Percentiles rank a stretch among this genome's conserved stretches.
phyloP scores from a whole-genome alignment of 2,329 filamentous ascomycete genomes.

The Hypoxylon sp. region DNA sequence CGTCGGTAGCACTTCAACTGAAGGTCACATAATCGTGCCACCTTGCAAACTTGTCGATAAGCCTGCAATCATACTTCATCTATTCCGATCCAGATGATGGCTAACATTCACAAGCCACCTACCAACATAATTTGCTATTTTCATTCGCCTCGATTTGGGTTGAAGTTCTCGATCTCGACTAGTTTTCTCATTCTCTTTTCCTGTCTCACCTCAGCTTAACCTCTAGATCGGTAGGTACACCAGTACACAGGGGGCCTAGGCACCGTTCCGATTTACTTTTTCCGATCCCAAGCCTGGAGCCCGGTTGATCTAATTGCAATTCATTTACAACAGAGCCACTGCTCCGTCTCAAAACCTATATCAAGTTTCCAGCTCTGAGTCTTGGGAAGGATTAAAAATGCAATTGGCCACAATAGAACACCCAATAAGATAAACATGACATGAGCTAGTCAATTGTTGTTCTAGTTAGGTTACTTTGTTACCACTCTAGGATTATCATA shows the following conservation, averaged over 20 bases:
- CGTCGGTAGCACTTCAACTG: conserved; percentile 39
- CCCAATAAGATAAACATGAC: neutral
- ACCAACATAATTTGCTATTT: conserved; percentile 18
- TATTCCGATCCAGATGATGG: conserved; percentile 11
- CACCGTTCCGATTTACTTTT: neutral
- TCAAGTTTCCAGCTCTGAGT: neutral
- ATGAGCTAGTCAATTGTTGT: neutral
- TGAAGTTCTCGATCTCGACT: neutral
- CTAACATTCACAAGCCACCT: conserved; percentile 1
- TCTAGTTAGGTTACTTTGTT: neutral
- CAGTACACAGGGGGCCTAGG: neutral
- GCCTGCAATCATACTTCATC: conserved; percentile 9
- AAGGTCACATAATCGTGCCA: conserved; percentile 32
- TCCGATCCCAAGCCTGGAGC: neutral
- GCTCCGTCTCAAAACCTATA: neutral
- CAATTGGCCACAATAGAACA: neutral
- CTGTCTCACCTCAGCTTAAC: neutral
- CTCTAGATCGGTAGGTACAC: neutral
- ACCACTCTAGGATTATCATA: neutral
- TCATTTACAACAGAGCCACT: neutral
- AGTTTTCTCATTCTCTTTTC: neutral
- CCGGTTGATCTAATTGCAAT: neutral
- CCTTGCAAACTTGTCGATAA: conserved; percentile 15
- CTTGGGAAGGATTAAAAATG: neutral
- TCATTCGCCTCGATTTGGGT: neutral